Conservation (phyloP, 352 stramenopile genomes). For the Halophytophthora batemanensis region DNA sequence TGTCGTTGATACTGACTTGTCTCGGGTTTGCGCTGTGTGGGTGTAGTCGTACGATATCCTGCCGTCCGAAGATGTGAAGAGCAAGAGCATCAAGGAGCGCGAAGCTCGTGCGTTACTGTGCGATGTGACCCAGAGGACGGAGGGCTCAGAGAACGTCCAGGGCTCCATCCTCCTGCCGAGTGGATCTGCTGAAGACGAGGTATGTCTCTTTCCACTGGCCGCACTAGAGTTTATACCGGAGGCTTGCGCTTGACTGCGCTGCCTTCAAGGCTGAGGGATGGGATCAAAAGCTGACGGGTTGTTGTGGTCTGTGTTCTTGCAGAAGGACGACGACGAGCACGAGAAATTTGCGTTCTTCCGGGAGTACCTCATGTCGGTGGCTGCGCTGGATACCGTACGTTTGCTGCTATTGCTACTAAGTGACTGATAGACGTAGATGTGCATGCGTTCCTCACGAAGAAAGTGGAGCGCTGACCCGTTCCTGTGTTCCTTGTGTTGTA, state of each 20-base stretch:
- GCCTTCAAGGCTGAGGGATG: not conserved
- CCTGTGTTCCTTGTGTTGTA: slow-evolving; percentile 2
- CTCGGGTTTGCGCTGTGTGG: not conserved
- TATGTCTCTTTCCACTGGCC: slow-evolving; percentile 11
- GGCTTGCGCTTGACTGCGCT: not conserved
- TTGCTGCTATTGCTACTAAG: not conserved
- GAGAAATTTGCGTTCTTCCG: slow-evolving; percentile 85
- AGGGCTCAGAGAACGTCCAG: slow-evolving; percentile 58
- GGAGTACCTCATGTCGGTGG: slow-evolving; percentile 76
- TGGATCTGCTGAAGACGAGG: slow-evolving; percentile 49
- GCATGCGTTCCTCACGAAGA: not conserved
- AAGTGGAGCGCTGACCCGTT: slow-evolving; percentile 4
- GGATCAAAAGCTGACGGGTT: slow-evolving; percentile 6
- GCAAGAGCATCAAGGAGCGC: slow-evolving; percentile 62
- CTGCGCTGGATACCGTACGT: slow-evolving; percentile 69
- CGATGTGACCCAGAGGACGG: slow-evolving; percentile 66
- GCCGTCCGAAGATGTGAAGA: slow-evolving; percentile 76
- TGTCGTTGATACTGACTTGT: not conserved
- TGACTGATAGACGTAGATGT: not conserved
- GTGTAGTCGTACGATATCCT: slow-evolving; percentile 82
- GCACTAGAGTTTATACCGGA: not conserved
- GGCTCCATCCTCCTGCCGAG: slow-evolving; percentile 77
- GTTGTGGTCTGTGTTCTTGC: slow-evolving; percentile 5
- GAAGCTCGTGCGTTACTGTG: slow-evolving; percentile 72
- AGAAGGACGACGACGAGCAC: slow-evolving; percentile 48